phyloP scores from a whole-genome alignment of 805 yeast genomes.

The Candida vartiovaarae region DNA sequence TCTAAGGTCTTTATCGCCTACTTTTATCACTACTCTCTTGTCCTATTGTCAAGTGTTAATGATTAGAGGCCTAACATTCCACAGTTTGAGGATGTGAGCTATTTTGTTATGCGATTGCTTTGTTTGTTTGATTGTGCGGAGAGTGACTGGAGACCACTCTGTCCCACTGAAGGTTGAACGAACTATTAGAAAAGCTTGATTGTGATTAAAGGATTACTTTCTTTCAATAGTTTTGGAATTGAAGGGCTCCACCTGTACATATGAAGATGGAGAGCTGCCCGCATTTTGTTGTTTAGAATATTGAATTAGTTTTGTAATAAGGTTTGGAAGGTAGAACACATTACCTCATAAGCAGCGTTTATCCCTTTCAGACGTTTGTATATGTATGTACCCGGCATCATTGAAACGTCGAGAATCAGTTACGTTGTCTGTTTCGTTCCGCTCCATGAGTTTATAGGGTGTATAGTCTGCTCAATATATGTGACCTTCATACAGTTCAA shows the following conservation, averaged over 20 bases:
- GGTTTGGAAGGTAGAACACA: constrained; percentile 4
- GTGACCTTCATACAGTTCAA: too few relatives aligned
- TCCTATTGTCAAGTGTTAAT: neutral
- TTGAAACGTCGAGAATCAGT: too few relatives aligned
- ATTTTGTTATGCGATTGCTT: too few relatives aligned
- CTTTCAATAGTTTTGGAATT: too few relatives aligned
- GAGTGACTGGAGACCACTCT: constrained; percentile 21
- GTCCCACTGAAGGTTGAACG: neutral
- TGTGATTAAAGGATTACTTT: neutral
- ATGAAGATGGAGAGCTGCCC: neutral
- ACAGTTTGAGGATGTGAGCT: too few relatives aligned
- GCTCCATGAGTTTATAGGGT: neutral
- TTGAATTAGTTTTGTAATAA: neutral
- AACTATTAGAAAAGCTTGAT: too few relatives aligned
- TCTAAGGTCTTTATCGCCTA: constrained; percentile 27
- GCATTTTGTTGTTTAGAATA: neutral
- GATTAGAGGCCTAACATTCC: too few relatives aligned
- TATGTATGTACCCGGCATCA: neutral
- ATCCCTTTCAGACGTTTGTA: neutral
- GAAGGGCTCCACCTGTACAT: neutral
- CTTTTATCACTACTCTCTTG: neutral
- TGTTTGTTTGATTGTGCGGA: too few relatives aligned
- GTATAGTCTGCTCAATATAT: too few relatives aligned
- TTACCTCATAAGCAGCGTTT: neutral
- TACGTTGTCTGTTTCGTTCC: neutral